Base-by-base conservation (phyloP, 139 green algal genomes). In the Desmodesmus armatus region DNA sequence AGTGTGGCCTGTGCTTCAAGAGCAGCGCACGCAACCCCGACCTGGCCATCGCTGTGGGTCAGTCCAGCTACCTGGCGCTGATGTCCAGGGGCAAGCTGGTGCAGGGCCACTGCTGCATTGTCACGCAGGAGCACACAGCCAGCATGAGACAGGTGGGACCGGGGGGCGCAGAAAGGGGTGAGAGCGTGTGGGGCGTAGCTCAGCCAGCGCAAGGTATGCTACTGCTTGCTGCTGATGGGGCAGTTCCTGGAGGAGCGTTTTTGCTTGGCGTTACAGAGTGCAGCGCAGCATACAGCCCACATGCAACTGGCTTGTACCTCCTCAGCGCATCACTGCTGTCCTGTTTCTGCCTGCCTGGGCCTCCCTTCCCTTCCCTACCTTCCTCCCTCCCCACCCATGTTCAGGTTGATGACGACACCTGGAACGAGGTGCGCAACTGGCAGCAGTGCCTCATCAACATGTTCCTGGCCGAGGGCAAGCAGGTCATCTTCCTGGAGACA, bases 341-440 rank as follows among this genome's bases (percentile, higher is more conserved):
- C n/a, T n/a, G n/a, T n/a, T n/a, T n/a, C n/a, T n/a, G n/a, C n/a
- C n/a, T n/a, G n/a, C n/a, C n/a, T n/a, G n/a, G n/a, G n/a, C n/a
- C n/a, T n/a, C n/a, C n/a, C n/a, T 9, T 33, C 31, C 55, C 15
- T 65, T 23, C 9, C 5, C 29, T 15, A 23, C 63, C 63, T 21
- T 3, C 63, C 7, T 41, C 6, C 31, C 63, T 31, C 2, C 6
- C 63, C 0, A 23, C 31, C 31, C 33, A 3, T 9, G 33, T 35
- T 7, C 78, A 91, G 80, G 87, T 92, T 47, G 95, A 98, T 78
- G 97, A 99, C 60, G 89, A 86, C n/a, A 91, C 93, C 7, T 98
- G 93, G 94, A 97, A 93, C 0, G 97, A 99, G 91, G 87, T 99
- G 43, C 94, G 96, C 87, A 99, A 99, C 90, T 99, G 99, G 92